Conservation (phyloP, 768 basidiomycete genomes). For the Auricularia sp. region DNA sequence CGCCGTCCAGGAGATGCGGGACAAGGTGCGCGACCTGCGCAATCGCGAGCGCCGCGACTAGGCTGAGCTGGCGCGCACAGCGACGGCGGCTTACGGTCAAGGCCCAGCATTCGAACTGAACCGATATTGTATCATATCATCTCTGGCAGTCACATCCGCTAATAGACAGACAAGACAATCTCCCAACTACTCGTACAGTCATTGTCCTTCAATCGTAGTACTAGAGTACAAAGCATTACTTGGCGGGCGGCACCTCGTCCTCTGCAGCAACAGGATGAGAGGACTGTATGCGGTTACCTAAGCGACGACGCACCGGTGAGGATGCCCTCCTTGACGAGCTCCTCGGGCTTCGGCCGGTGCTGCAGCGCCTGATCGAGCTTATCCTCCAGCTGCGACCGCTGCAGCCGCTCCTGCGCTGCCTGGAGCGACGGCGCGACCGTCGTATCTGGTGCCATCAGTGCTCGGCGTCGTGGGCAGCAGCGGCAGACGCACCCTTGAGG, state of each 20-base stretch:
- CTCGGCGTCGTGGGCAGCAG: neutral
- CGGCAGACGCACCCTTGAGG: conserved; percentile 42
- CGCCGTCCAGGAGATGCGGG: conserved; percentile 40
- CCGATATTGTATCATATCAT: neutral
- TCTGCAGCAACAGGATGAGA: neutral
- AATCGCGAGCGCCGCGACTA: neutral
- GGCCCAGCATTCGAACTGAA: neutral
- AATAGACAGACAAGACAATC: too few relatives aligned
- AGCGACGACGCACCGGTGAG: conserved; percentile 26
- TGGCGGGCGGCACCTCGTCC: conserved; percentile 11
- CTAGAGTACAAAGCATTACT: neutral
- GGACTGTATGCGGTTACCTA: conserved; percentile 8
- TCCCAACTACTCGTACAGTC: neutral
- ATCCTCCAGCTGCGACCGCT: conserved; percentile 59
- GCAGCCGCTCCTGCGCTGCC: conserved; percentile 48
- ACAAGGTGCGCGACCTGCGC: conserved; percentile 13
- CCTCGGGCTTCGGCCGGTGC: conserved; percentile 47
- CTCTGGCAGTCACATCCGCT: neutral
- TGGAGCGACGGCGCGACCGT: conserved; percentile 51
- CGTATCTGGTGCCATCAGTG: conserved; percentile 37
- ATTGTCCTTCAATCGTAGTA: neutral
- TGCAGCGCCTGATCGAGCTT: conserved; percentile 53
- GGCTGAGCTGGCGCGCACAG: neutral
- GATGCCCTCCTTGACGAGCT: conserved; percentile 58
- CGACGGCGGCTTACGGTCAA: neutral